Conservation (phyloP, 2,329 filamentous ascomycete genomes). For the Aspergillus ibericus region DNA sequence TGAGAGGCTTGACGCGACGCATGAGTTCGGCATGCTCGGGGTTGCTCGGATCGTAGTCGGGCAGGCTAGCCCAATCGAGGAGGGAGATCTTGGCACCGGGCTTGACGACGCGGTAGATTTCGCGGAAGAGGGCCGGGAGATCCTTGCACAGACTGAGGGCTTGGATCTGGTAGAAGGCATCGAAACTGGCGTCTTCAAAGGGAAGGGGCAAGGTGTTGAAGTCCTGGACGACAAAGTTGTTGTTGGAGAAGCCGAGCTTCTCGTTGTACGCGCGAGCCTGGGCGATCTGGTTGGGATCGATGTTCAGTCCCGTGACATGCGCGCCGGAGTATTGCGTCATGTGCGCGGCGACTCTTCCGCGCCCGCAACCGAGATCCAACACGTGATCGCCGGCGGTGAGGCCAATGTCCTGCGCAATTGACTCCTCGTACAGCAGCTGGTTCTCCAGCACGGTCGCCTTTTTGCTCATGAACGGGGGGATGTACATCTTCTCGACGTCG, state of each 20-base stretch:
- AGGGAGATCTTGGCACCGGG: slow-evolving; percentile 53
- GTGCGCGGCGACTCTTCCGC: slow-evolving; percentile 56
- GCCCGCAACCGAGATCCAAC: slow-evolving; percentile 55
- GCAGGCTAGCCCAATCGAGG: slow-evolving; percentile 56
- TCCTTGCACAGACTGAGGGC: slow-evolving; percentile 57
- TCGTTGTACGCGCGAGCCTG: slow-evolving; percentile 50
- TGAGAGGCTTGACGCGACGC: slow-evolving; percentile 56
- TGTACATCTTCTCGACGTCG: slow-evolving; percentile 61
- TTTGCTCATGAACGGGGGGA: slow-evolving; percentile 55
- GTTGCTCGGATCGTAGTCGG: slow-evolving; percentile 50
- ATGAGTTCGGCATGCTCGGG: slow-evolving; percentile 53
- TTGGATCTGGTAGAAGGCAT: slow-evolving; percentile 60
- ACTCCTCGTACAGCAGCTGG: slow-evolving; percentile 55
- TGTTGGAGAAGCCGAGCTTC: slow-evolving; percentile 47
- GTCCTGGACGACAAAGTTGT: slow-evolving; percentile 50
- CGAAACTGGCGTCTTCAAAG: slow-evolving; percentile 51
- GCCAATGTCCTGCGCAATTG: slow-evolving; percentile 50
- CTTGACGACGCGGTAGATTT: slow-evolving; percentile 52
- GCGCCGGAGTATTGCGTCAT: slow-evolving; percentile 53
- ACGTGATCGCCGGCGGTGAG: slow-evolving; percentile 49
- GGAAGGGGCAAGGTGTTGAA: slow-evolving; percentile 55
- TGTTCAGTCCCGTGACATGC: slow-evolving; percentile 54
- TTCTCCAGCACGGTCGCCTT: slow-evolving; percentile 53
- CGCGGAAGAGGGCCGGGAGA: slow-evolving; percentile 47
- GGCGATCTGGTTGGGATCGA: slow-evolving; percentile 54